Conservation (phyloP, 805 yeast genomes). For the Myxozyma neglecta region DNA sequence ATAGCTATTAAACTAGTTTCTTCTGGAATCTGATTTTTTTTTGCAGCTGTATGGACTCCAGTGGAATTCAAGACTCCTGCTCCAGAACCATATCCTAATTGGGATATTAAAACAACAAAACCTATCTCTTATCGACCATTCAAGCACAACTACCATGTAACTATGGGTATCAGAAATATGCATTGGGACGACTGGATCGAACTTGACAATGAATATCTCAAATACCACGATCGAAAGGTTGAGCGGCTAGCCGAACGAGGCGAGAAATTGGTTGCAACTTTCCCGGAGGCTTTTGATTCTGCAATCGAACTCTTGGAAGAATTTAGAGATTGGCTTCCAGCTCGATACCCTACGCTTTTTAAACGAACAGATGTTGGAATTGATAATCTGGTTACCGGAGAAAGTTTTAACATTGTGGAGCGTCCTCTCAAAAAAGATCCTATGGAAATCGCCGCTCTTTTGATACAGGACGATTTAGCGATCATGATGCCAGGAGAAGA, state of each 20-base stretch:
- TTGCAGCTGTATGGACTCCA: slow-evolving; percentile 48
- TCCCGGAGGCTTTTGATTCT: slow-evolving; percentile 40
- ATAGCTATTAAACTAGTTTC: neutral
- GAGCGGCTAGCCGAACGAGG: slow-evolving; percentile 51
- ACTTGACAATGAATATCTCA: slow-evolving; percentile 64
- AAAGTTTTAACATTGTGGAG: slow-evolving; percentile 44
- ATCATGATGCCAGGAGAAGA: slow-evolving; percentile 60
- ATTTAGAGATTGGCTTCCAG: slow-evolving; percentile 54
- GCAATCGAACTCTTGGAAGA: slow-evolving; percentile 58
- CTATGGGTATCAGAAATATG: slow-evolving; percentile 70
- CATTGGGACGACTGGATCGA: slow-evolving; percentile 65
- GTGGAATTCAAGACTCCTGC: slow-evolving; percentile 52
- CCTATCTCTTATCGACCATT: slow-evolving; percentile 69
- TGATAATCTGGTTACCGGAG: slow-evolving; percentile 55
- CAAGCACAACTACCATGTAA: slow-evolving; percentile 61
- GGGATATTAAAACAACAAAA: slow-evolving; percentile 52
- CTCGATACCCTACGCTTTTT: slow-evolving; percentile 59
- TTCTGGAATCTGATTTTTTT: neutral
- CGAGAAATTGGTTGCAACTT: slow-evolving; percentile 43
- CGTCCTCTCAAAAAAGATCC: slow-evolving; percentile 53
- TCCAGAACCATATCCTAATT: slow-evolving; percentile 50
- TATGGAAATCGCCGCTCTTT: slow-evolving; percentile 55
- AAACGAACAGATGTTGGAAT: slow-evolving; percentile 48
- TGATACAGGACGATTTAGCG: slow-evolving; percentile 68
- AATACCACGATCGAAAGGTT: slow-evolving; percentile 55